These are phyloP conservation scores for Citrus glauca DNA, from an alignment of 345 rosid species.

Conservation along the genomic window DNA sequence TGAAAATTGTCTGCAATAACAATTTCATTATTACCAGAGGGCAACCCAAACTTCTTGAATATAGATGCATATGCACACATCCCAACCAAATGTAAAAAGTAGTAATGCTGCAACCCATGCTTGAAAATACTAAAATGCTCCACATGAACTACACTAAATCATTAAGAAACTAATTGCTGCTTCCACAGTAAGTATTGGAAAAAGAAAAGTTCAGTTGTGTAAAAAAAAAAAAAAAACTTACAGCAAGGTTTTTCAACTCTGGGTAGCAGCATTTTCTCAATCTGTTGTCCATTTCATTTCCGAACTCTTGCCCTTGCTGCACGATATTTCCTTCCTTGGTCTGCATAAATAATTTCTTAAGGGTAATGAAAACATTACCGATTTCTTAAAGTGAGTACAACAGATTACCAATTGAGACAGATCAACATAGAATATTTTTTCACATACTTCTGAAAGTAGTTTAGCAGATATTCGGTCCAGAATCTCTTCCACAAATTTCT, in stretches of 20 bases:
- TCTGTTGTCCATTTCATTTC: slow-evolving; percentile 41
- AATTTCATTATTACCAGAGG: neutral
- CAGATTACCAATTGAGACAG: neutral
- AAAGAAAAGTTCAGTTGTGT: neutral
- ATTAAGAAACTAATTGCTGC: neutral
- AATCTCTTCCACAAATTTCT: slow-evolving; percentile 65
- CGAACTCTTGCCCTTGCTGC: slow-evolving; percentile 48
- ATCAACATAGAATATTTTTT: neutral
- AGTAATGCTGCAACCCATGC: neutral
- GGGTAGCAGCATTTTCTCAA: slow-evolving; percentile 46
- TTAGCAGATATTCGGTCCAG: slow-evolving; percentile 52
- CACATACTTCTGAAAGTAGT: slow-evolving; percentile 54
- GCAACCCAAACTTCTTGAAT: slow-evolving; percentile 8
- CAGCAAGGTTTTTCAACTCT: slow-evolving; percentile 61
- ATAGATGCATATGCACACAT: neutral
- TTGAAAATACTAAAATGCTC: neutral
- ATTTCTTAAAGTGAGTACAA: neutral
- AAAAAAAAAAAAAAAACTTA: slow-evolving; percentile 27
- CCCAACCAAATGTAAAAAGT: neutral
- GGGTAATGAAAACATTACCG: neutral
- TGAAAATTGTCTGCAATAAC: slow-evolving; percentile 63
- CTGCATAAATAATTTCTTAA: slow-evolving; percentile 29
- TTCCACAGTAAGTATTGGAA: neutral
- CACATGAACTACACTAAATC: neutral
- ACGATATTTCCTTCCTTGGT: slow-evolving; percentile 35